Evolutionary conservation across 257 asterid species (phyloP).

Genomic region (Solanum okadae): DNA sequence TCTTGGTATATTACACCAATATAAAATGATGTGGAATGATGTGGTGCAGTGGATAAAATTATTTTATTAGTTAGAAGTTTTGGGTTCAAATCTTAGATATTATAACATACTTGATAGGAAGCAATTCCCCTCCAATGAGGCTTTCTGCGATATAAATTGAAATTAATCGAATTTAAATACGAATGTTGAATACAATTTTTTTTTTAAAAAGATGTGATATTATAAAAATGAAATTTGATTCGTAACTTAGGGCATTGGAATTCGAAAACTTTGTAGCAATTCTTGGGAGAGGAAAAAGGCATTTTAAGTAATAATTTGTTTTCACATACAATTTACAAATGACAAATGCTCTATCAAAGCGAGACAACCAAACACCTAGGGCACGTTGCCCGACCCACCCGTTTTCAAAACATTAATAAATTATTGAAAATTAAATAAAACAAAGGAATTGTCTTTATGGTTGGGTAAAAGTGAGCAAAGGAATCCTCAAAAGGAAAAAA

Average conservation of each 20-base stretch:
- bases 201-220: no score
- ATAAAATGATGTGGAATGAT: no score
- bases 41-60: no score
- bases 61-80: no score
- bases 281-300: background rate
- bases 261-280: background rate
- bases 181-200: no score
- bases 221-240: background rate
- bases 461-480: background rate
- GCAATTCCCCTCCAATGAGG: no score
- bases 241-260: background rate
- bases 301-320: background rate
- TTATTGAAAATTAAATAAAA: no score
- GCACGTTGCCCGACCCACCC: background rate
- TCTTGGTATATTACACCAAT: no score
- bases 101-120: background rate
- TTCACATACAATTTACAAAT: background rate
- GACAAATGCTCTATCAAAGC: background rate
- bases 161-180: no score
- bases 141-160: no score
- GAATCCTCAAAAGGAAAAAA: background rate
- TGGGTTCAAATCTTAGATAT: rapidly evolving
- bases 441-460: no score
- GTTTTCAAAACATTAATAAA: background rate
- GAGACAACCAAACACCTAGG: background rate